Evolutionary conservation across 2,329 filamentous ascomycete species (phyloP).

Genomic region (Fusarium subtropicale): DNA sequence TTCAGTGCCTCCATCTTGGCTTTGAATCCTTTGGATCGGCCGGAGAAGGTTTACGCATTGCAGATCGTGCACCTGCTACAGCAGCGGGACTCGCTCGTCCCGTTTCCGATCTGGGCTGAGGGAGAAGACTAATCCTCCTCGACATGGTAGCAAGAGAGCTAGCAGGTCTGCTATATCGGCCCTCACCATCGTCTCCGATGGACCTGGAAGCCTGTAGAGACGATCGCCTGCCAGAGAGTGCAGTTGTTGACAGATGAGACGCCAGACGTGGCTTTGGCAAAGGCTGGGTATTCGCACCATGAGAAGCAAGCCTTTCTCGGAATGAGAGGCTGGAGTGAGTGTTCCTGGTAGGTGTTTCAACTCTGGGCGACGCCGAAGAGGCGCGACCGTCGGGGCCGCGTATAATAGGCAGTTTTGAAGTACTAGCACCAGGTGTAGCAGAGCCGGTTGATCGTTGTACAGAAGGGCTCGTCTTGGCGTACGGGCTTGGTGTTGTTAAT

Average conservation of each 20-base stretch:
- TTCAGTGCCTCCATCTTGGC: constrained; percentile 62
- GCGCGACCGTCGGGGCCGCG: constrained; percentile 62
- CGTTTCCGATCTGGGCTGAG: constrained; percentile 57
- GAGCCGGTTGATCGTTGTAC: constrained; percentile 57
- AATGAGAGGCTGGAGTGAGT: constrained; percentile 62
- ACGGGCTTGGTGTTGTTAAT: constrained; percentile 69
- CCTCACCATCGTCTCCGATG: constrained; percentile 48
- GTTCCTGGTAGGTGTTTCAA: constrained; percentile 59
- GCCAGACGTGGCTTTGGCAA: constrained; percentile 59
- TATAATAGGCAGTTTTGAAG: constrained; percentile 61
- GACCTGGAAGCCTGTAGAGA: constrained; percentile 64
- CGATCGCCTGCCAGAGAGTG: constrained; percentile 61
- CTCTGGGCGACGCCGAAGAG: constrained; percentile 60
- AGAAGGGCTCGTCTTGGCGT: constrained; percentile 60
- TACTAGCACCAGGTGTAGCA: constrained; percentile 55
- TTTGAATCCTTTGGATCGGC: constrained; percentile 56
- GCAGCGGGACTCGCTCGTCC: constrained; percentile 64
- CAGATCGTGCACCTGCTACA: constrained; percentile 57
- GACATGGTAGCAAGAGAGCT: constrained; percentile 65
- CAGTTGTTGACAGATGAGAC: constrained; percentile 58
- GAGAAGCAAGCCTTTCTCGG: constrained; percentile 64
- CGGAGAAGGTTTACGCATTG: constrained; percentile 46
- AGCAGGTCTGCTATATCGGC: constrained; percentile 59
- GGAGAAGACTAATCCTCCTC: constrained; percentile 66
- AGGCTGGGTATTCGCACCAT: constrained; percentile 61